Percentiles rank a stretch among this genome's conserved stretches.
Conservation (phyloP, 2,329 filamentous ascomycete genomes). For the Ophiostoma tasmaniense region DNA sequence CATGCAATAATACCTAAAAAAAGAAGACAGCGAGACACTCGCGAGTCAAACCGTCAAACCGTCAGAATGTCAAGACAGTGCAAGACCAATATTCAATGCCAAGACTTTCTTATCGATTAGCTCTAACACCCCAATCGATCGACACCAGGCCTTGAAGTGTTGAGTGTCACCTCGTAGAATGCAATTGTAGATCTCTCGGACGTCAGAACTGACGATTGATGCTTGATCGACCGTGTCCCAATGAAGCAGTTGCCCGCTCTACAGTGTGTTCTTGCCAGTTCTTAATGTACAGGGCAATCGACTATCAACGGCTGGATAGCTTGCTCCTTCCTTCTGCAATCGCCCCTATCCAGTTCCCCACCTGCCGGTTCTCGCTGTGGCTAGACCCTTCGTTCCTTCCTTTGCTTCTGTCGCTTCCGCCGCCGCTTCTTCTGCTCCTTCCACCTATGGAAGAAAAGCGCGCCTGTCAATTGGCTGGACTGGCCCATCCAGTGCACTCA, state of each 20-base stretch:
- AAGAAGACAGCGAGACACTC: background rate
- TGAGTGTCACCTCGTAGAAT: background rate
- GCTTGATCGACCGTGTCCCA: background rate
- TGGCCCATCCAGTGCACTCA: background rate
- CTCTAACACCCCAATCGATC: background rate
- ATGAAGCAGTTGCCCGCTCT: background rate
- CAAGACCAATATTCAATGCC: background rate
- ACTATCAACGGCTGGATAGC: background rate
- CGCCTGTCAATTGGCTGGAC: background rate
- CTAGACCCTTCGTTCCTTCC: slow-evolving; percentile 9
- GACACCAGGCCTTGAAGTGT: background rate
- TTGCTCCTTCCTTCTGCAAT: background rate
- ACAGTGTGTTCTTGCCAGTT: no score
- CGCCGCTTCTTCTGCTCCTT: background rate
- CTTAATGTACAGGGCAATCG: no score
- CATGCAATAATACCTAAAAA: background rate
- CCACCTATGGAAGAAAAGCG: background rate
- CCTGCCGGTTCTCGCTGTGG: background rate
- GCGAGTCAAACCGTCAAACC: background rate
- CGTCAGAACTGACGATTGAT: background rate
- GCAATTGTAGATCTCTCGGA: background rate
- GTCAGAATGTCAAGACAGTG: background rate
- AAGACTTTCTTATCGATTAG: background rate
- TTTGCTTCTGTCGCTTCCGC: slow-evolving; percentile 5
- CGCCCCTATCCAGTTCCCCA: background rate